phyloP scores from a whole-genome alignment of 2,329 filamentous ascomycete genomes.

The Canariomyces notabilis region DNA sequence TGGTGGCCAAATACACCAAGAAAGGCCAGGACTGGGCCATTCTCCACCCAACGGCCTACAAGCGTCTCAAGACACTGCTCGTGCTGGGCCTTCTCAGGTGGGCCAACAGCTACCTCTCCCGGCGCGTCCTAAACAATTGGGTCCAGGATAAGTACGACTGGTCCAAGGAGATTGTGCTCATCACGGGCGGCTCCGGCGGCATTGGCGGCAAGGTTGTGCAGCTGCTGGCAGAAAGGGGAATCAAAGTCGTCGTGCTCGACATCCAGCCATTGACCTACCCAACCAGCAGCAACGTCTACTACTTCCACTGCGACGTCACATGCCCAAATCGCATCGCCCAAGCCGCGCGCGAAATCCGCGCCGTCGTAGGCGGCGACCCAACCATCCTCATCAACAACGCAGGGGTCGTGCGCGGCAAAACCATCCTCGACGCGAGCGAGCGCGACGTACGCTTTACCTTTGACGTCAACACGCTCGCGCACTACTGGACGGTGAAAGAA shows the following conservation, averaged over 20 bases:
- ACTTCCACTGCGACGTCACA: slow-evolving; percentile 67
- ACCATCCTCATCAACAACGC: slow-evolving; percentile 71
- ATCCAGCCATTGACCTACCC: slow-evolving; percentile 56
- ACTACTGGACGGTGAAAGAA: slow-evolving; percentile 61
- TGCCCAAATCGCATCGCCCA: slow-evolving; percentile 48
- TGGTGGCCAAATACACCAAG: slow-evolving; percentile 59
- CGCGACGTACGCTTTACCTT: slow-evolving; percentile 62
- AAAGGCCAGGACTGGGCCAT: slow-evolving; percentile 51
- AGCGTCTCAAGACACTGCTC: slow-evolving; percentile 49
- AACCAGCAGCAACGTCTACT: slow-evolving; percentile 54
- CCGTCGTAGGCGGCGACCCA: slow-evolving; percentile 55
- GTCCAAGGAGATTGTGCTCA: slow-evolving; percentile 63
- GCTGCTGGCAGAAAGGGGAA: slow-evolving; percentile 57
- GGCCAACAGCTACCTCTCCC: slow-evolving; percentile 48
- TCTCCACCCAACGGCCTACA: slow-evolving; percentile 47
- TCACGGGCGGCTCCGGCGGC: slow-evolving; percentile 70
- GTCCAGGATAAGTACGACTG: slow-evolving; percentile 55
- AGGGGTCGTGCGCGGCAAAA: slow-evolving; percentile 57
- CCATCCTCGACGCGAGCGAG: slow-evolving; percentile 54
- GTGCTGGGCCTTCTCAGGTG: slow-evolving; percentile 46
- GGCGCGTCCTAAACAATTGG: slow-evolving; percentile 46
- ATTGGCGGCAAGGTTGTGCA: slow-evolving; percentile 65
- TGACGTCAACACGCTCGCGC: slow-evolving; percentile 64
- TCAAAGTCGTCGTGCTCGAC: slow-evolving; percentile 69
- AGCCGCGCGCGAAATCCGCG: slow-evolving; percentile 49